These are phyloP conservation scores for Beta corolliflora DNA, from an alignment of 179 eudicot genomes.

Conservation along the genomic window DNA sequence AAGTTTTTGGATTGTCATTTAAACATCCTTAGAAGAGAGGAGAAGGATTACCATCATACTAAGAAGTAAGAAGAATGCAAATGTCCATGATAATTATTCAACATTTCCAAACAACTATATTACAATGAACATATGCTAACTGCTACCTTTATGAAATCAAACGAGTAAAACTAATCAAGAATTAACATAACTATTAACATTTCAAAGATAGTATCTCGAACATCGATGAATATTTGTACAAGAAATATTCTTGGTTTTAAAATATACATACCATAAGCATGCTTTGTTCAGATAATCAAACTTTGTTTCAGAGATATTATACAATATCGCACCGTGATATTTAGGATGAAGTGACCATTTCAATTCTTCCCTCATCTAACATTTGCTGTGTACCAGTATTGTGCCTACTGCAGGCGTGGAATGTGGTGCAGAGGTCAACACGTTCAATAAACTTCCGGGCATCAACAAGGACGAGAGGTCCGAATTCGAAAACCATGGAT, in stretches of 20 bases:
- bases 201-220: background rate
- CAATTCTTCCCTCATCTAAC: slow-evolving; percentile 28
- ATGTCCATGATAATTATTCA: background rate
- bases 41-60: background rate
- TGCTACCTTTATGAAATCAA: background rate
- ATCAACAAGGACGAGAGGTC: slow-evolving; percentile 61
- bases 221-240: too few relatives aligned
- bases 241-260: background rate
- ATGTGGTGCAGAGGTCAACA: slow-evolving; percentile 59
- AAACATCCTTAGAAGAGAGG: too few relatives aligned
- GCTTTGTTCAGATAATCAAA: background rate
- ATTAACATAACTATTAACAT: background rate
- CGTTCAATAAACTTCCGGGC: slow-evolving; percentile 62
- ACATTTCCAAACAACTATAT: background rate
- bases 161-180: background rate
- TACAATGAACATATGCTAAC: background rate
- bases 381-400: slow-evolving; percentile 17
- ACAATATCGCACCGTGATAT: background rate
- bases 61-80: background rate
- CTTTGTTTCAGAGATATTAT: slow-evolving; percentile 11
- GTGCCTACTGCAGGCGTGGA: slow-evolving; percentile 60
- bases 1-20: too few relatives aligned
- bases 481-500: slow-evolving; percentile 68
- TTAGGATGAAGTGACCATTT: slow-evolving; percentile 57
- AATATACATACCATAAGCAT: slow-evolving; percentile 4